phyloP scores from a whole-genome alignment of 768 basidiomycete species.

The Psilocybe tampanensis region DNA sequence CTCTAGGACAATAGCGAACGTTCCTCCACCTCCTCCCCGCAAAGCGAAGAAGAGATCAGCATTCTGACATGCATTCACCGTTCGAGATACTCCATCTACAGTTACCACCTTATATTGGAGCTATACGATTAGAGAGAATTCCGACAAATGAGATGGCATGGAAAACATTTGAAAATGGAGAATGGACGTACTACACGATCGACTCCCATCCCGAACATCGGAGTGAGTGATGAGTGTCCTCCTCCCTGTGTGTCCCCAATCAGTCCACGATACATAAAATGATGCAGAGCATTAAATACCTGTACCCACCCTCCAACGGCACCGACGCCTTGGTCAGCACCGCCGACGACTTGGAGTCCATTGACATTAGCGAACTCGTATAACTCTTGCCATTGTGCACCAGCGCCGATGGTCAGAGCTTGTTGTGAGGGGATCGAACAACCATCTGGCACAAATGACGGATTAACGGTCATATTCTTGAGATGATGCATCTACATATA shows the following conservation, averaged over 20 bases:
- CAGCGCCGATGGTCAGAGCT: slow-evolving; percentile 42
- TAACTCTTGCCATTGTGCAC: slow-evolving; percentile 45
- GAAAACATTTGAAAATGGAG: too few relatives aligned
- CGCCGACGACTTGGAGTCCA: slow-evolving; percentile 48
- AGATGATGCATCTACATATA: slow-evolving; percentile 44
- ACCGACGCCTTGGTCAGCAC: slow-evolving; percentile 44
- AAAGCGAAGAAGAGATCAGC: slow-evolving; percentile 59
- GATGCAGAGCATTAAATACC: slow-evolving; percentile 4
- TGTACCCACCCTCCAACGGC: slow-evolving; percentile 45
- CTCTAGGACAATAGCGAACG: slow-evolving; percentile 46
- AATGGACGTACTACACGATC: slow-evolving; percentile 48
- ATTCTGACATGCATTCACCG: slow-evolving; percentile 50
- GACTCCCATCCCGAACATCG: slow-evolving; percentile 46
- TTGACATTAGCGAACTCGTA: slow-evolving; percentile 43
- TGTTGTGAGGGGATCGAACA: slow-evolving; percentile 27
- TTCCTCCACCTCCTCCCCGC: slow-evolving; percentile 49
- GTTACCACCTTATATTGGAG: slow-evolving; percentile 56
- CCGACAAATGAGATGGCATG: neutral
- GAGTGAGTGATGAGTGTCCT: slow-evolving; percentile 45
- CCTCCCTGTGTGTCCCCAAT: slow-evolving; percentile 45
- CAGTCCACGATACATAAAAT: too few relatives aligned
- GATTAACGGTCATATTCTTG: slow-evolving; percentile 38
- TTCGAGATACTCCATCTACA: slow-evolving; percentile 47
- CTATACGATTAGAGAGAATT: slow-evolving; percentile 19
- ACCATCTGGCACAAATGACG: slow-evolving; percentile 38